These are phyloP conservation scores for Psilocybe cyanescens DNA, from an alignment of 768 basidiomycete genomes.

Conservation along the genomic window DNA sequence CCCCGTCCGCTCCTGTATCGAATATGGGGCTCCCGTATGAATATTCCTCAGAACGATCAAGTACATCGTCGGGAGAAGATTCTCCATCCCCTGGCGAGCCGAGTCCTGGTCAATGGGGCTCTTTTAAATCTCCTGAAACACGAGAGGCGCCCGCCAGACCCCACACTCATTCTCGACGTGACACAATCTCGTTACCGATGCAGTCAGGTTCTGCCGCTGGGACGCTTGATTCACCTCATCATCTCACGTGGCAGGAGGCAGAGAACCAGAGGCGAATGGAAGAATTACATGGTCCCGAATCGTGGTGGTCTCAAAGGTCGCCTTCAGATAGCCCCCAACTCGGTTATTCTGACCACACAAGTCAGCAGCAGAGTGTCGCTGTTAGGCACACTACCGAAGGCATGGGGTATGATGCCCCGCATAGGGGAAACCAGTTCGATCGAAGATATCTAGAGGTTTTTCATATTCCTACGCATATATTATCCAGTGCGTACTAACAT, in stretches of 20 bases:
- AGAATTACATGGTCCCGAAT: conserved; percentile 21
- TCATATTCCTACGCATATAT: conserved; percentile 5
- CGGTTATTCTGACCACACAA: conserved; percentile 10
- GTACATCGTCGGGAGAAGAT: conserved; percentile 16
- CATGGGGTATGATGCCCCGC: conserved; percentile 30
- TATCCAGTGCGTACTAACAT: background rate
- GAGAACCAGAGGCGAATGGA: conserved; percentile 23
- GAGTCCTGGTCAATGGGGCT: conserved; percentile 19
- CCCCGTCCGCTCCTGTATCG: conserved; percentile 43
- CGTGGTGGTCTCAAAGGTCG: conserved; percentile 24
- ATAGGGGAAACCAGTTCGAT: conserved; percentile 23
- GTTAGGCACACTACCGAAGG: conserved; percentile 16
- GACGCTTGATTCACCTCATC: conserved; percentile 18
- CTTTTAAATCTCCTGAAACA: conserved; percentile 14
- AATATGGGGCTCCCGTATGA: conserved; percentile 14
- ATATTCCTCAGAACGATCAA: conserved; percentile 16
- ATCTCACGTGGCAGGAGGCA: conserved; percentile 25
- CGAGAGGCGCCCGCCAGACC: conserved; percentile 19
- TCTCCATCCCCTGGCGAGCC: conserved; percentile 21
- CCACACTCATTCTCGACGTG: conserved; percentile 29
- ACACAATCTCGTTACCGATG: conserved; percentile 33
- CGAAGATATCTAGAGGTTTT: conserved; percentile 29
- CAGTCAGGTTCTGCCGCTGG: conserved; percentile 17
- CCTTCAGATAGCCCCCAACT: conserved; percentile 13
- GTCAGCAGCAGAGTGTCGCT: conserved; percentile 12